phyloP scores from a whole-genome alignment of 2,329 filamentous ascomycete genomes.

The Aureobasidium sp. region DNA sequence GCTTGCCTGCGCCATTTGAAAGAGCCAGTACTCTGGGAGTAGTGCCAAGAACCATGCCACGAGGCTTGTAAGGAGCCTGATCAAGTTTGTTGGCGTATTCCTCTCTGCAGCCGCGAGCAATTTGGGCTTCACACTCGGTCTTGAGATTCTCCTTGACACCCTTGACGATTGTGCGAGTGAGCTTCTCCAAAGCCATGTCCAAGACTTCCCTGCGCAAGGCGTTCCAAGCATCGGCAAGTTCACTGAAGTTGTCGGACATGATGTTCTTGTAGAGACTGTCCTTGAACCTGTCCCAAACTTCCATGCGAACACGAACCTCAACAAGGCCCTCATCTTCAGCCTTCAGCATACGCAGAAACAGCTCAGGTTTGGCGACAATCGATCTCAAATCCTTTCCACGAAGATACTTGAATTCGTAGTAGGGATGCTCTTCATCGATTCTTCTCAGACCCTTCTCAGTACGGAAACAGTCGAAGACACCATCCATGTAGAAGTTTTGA shows the following conservation, averaged over 20 bases:
- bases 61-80: conserved; percentile 91
- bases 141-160: conserved; percentile 92
- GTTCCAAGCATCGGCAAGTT: conserved; percentile 93
- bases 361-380: conserved; percentile 72
- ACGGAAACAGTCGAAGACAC: conserved; percentile 75
- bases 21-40: conserved; percentile 78
- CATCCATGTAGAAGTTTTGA: conserved; percentile 72
- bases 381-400: conserved; percentile 78
- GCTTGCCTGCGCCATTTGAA: conserved; percentile 74
- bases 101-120: conserved; percentile 80
- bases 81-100: conserved; percentile 85
- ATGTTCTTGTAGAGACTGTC: conserved; percentile 74
- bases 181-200: conserved; percentile 69
- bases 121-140: conserved; percentile 86
- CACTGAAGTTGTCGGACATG: conserved; percentile 89
- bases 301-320: conserved; percentile 71
- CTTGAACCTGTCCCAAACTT: conserved; percentile 67
- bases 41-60: conserved; percentile 83
- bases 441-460: conserved; percentile 90
- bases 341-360: conserved; percentile 95
- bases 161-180: conserved; percentile 77
- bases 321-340: conserved; percentile 91
- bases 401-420: conserved; percentile 96
- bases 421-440: conserved; percentile 91
- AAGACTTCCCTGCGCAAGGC: conserved; percentile 76